Conservation (phyloP, 1,284 basidiomycete genomes). For the Fereydounia khargensis region DNA sequence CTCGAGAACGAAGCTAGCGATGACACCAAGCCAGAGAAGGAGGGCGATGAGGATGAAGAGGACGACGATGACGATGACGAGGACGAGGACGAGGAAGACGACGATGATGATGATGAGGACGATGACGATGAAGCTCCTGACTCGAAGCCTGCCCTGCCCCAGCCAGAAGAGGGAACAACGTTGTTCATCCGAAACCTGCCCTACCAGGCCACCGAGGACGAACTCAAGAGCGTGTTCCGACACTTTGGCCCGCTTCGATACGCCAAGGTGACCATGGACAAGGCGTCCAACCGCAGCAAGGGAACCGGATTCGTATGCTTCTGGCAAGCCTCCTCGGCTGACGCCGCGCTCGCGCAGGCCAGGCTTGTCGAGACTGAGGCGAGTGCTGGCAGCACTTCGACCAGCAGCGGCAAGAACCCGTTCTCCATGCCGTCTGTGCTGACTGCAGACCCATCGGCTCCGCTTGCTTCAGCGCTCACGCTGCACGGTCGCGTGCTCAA, state of each 20-base stretch:
- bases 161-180: conserved; percentile 68
- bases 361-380: conserved; percentile 46
- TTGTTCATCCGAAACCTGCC: conserved; percentile 93
- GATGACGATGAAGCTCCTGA: conserved; percentile 49
- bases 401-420: conserved; percentile 36
- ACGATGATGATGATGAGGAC: conserved; percentile 60
- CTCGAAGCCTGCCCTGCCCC: conserved; percentile 46
- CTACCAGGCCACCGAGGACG: conserved; percentile 67
- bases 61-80: conserved; percentile 45
- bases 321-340: conserved; percentile 89
- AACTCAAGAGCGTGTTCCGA: conserved; percentile 51
- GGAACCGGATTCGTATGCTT: conserved; percentile 97
- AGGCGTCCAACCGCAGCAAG: conserved; percentile 75
- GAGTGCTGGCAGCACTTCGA: conserved; percentile 3
- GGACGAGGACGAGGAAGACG: conserved; percentile 55
- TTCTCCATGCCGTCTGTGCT: conserved; percentile 52
- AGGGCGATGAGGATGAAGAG: conserved; percentile 28
- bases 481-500: conserved; percentile 90
- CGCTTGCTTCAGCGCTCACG: conserved; percentile 77
- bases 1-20: conserved; percentile 62
- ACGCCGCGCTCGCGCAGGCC: conserved; percentile 78
- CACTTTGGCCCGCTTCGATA: conserved; percentile 90
- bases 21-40: conserved; percentile 57
- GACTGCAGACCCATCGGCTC: conserved; percentile 90
- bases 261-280: conserved; percentile 85